Conservation (phyloP, 176 grass and related monocot genomes). For the Lolium rigidum region DNA sequence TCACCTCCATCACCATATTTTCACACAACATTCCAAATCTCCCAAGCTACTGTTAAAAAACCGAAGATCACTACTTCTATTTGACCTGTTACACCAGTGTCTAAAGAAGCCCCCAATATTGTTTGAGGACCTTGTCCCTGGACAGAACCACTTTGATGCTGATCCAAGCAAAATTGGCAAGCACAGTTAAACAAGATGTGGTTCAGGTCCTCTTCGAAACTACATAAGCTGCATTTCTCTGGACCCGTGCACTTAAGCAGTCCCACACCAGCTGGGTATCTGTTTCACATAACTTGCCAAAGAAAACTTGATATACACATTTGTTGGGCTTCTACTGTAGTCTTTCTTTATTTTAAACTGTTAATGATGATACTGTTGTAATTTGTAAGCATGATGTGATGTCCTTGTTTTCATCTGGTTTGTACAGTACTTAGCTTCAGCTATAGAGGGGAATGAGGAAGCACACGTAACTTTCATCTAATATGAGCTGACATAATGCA, state of each 20-base stretch:
- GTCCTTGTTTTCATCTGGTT: not conserved
- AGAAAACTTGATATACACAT: not conserved
- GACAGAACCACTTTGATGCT: not conserved
- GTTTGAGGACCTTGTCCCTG: not conserved
- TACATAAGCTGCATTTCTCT: not conserved
- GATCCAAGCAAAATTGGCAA: not conserved
- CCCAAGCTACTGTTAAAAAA: not conserved
- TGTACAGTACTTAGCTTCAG: not conserved
- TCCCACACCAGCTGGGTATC: not conserved
- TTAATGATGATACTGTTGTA: not conserved
- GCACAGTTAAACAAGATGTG: not conserved
- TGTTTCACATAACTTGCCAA: not conserved
- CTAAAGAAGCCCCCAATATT: not conserved
- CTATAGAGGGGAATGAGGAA: not conserved
- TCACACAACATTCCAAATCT: not conserved
- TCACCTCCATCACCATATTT: not conserved
- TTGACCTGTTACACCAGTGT: not conserved
- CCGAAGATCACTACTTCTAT: not conserved
- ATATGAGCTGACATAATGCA: constrained; percentile 17
- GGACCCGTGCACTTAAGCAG: not conserved
- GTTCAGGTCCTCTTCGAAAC: not conserved
- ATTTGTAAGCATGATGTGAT: not conserved
- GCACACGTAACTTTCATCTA: constrained; percentile 3
- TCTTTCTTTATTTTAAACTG: constrained; percentile 5
- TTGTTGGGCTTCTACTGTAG: not conserved